phyloP scores from a whole-genome alignment of 1,284 basidiomycete species.

The Naganishia liquefaciens region DNA sequence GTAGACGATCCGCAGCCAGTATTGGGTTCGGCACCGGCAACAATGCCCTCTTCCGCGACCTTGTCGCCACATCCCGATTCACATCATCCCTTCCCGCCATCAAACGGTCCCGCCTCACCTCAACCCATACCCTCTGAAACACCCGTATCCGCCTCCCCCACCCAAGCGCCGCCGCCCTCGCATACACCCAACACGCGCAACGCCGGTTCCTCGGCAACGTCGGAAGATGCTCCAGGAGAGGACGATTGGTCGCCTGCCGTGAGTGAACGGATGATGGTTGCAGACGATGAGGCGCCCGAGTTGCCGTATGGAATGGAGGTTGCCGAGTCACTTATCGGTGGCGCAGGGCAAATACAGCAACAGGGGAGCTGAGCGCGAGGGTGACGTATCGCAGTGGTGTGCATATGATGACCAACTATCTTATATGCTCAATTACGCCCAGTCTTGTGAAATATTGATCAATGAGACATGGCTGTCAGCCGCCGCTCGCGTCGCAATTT shows the following conservation, averaged over 20 bases:
- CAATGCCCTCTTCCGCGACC: too few relatives aligned
- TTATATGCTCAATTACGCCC: too few relatives aligned
- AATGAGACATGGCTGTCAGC: too few relatives aligned
- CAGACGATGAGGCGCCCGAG: constrained; percentile 11
- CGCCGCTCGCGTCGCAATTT: too few relatives aligned
- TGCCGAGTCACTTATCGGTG: not conserved
- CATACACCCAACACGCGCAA: constrained; percentile 2
- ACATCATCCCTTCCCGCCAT: not conserved
- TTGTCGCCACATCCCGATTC: not conserved
- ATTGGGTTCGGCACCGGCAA: too few relatives aligned
- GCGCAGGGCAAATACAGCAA: constrained; percentile 6
- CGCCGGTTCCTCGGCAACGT: constrained; percentile 3
- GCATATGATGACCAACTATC: not conserved
- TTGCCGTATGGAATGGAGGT: constrained; percentile 23
- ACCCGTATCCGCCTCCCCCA: not conserved
- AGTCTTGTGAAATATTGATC: too few relatives aligned
- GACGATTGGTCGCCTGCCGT: constrained; percentile 10
- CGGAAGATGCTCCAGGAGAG: constrained; percentile 16
- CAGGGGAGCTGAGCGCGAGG: not conserved
- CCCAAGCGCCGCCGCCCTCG: not conserved
- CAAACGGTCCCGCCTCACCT: not conserved
- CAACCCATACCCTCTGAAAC: not conserved
- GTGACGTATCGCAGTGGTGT: not conserved
- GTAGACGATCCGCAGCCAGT: not conserved
- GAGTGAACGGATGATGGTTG: not conserved